A percentile compares a stretch with the other conserved stretches of the same genome.
phyloP scores from a whole-genome alignment of 73 alveolate genomes.

The Paramecium sonneborni region DNA sequence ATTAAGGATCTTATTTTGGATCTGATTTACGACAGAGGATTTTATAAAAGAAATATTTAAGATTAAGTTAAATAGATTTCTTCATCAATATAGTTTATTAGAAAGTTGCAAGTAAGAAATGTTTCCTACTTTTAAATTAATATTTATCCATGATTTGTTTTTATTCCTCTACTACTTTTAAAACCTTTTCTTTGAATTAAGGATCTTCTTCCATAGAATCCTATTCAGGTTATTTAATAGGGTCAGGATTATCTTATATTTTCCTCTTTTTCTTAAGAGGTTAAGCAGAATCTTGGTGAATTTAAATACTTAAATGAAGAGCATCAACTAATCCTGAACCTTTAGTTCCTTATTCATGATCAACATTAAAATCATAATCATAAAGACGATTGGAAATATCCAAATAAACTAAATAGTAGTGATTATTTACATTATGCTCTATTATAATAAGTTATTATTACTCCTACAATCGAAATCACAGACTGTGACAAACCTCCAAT shows the following conservation, averaged over 20 bases:
- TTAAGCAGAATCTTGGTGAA: background rate
- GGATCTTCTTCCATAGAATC: background rate
- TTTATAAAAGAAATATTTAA: background rate
- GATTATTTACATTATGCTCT: background rate
- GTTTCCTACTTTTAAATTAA: background rate
- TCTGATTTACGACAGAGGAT: background rate
- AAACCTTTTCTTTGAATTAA: background rate
- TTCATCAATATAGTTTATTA: background rate
- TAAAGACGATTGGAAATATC: background rate
- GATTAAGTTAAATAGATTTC: background rate
- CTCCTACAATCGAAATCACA: background rate
- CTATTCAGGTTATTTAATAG: background rate
- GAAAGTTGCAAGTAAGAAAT: background rate
- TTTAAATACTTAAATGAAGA: background rate
- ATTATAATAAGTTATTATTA: background rate
- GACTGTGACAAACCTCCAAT: slow-evolving; percentile 14
- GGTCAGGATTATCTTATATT: background rate
- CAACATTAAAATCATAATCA: background rate
- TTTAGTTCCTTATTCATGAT: background rate
- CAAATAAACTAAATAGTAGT: background rate
- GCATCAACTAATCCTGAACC: background rate
- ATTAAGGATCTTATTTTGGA: background rate
- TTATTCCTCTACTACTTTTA: background rate
- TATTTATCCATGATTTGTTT: background rate
- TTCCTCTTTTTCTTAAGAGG: background rate